Base-by-base conservation (phyloP, 2,329 filamentous ascomycete species). In the Emmonsiellopsis sp. region DNA sequence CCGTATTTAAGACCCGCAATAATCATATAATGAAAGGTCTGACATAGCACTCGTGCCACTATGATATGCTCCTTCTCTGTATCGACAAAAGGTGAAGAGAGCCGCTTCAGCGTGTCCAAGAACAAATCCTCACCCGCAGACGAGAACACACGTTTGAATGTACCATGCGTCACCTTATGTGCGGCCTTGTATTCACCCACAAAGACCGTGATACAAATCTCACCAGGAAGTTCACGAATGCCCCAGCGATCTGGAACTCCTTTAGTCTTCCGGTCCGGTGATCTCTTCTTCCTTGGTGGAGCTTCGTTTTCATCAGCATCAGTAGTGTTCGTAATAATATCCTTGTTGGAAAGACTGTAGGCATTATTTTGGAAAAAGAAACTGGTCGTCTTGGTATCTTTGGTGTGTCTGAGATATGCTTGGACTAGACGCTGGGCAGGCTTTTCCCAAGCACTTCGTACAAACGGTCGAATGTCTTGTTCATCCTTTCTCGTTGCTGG, bases 301-400 rank as follows among this genome's bases (percentile, higher is more conserved):
- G 43, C 5, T 13, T 13, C 16, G 26, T 7, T 32, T 45, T 44
- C 7, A 44, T 31, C 13, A 2, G 20, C 10, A 31, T 44, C 42
- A 5, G 42, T 9, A 30, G 20, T 1, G 43, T 6, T 32, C 32
- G 9, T n/a, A 13, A 31, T 31, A 13, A 31, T 31, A 13, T 32
- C 7, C 43, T 32, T 45, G 43, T 30, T 13, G 13, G 26, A 7
- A 31, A 45, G 43, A n/a, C 49, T 43, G 15, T 51, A 34, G 13
- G 20, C 37, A 31, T 41, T 51, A 15, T 32, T 51, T n/a, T n/a
- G 49, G 16, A 51, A 51, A 32, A 11, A 51, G 35, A 51, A 51
- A 31, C 32, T 1, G 9, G 30, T 9, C 7, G 40, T 43, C 26
- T 13, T 30, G 11, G 31, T 38, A 45, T 45, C 43, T 31, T 11